Percentiles rank a stretch among this genome's conserved stretches.
Conservation (phyloP, 2,329 filamentous ascomycete species). For the Diaporthe ilicicola region DNA sequence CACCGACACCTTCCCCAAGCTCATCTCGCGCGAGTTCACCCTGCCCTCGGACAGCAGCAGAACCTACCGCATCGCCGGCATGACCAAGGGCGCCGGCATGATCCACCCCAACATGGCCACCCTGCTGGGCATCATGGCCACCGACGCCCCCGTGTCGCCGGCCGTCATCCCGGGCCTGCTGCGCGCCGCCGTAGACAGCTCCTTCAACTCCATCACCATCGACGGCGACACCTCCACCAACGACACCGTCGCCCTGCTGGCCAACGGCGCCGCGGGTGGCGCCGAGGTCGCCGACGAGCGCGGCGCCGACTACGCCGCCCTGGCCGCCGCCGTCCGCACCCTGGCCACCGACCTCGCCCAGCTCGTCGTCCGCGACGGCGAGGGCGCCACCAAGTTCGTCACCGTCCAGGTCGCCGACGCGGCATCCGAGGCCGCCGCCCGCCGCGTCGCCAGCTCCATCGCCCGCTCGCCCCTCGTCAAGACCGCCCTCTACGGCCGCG, state of each 20-base stretch:
- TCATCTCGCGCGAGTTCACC: slow-evolving; percentile 83
- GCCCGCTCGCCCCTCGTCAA: slow-evolving; percentile 94
- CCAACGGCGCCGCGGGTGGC: slow-evolving; percentile 85
- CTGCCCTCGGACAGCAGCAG: slow-evolving; percentile 80
- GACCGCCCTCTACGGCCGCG: slow-evolving; percentile 94
- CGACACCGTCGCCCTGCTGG: slow-evolving; percentile 73
- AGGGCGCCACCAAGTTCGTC: slow-evolving; percentile 98
- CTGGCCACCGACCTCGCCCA: slow-evolving; percentile 89
- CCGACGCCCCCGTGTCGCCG: slow-evolving; percentile 68
- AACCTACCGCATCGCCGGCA: slow-evolving; percentile 87
- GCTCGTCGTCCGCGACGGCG: slow-evolving; percentile 93
- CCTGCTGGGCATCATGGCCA: slow-evolving; percentile 72
- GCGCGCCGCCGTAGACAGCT: slow-evolving; percentile 63
- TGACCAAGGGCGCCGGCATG: slow-evolving; percentile 98
- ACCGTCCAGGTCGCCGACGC: slow-evolving; percentile 86
- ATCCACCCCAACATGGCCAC: slow-evolving; percentile 81
- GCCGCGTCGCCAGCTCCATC: slow-evolving; percentile 85
- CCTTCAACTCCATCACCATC: slow-evolving; percentile 75
- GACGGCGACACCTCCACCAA: slow-evolving; percentile 78
- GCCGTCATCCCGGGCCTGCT: slow-evolving; percentile 56
- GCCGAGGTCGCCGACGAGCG: slow-evolving; percentile 62
- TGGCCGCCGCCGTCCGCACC: slow-evolving; percentile 74
- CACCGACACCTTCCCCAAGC: slow-evolving; percentile 97
- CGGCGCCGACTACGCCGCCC: slow-evolving; percentile 72
- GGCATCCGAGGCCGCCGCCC: slow-evolving; percentile 73